Percentiles rank a stretch among this genome's conserved stretches.
phyloP scores from a whole-genome alignment of 1,284 basidiomycete species.

The Schizophyllum commune region DNA sequence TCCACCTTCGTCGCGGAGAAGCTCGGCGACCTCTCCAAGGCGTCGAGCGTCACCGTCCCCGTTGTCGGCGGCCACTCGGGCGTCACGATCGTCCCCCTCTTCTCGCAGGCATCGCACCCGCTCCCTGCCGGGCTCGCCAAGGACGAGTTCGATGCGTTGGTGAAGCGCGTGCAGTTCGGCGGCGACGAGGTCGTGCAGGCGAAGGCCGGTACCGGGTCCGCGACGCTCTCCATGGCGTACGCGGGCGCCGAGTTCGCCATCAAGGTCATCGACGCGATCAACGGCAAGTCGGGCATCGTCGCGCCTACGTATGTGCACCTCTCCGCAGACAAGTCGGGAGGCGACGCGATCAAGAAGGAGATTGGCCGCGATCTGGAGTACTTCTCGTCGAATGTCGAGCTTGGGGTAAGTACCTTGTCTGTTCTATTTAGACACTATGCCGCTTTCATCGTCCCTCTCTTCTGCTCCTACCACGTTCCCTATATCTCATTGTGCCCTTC shows the following conservation, averaged over 20 bases:
- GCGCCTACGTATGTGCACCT: conserved; percentile 85
- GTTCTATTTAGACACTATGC: too few species aligned
- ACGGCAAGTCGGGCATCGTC: conserved; percentile 83
- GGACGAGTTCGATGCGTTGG: conserved; percentile 52
- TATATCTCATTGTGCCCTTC: conserved; percentile 2
- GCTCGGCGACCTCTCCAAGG: conserved; percentile 52
- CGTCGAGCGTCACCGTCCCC: conserved; percentile 73
- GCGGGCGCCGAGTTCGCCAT: conserved; percentile 81
- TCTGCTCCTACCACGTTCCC: too few species aligned
- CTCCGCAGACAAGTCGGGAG: conserved; percentile 57
- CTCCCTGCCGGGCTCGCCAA: conserved; percentile 47
- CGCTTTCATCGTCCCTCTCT: too few species aligned
- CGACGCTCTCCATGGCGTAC: conserved; percentile 89
- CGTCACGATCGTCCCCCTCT: conserved; percentile 88
- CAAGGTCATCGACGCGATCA: conserved; percentile 78
- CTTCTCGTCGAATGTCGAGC: conserved; percentile 81
- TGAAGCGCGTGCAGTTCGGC: conserved; percentile 93
- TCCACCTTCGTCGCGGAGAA: conserved; percentile 91
- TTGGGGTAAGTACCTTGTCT: conserved; percentile 53
- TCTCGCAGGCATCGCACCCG: conserved; percentile 83
- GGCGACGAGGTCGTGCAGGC: conserved; percentile 93
- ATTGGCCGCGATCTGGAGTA: conserved; percentile 65
- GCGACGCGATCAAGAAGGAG: conserved; percentile 56
- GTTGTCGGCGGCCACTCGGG: conserved; percentile 97
- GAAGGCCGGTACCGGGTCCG: conserved; percentile 82